Evolutionary conservation across 345 rosid genomes (phyloP), one percentile per base, ranked within the genome.

Genomic region (Moringa oleifera): DNA sequence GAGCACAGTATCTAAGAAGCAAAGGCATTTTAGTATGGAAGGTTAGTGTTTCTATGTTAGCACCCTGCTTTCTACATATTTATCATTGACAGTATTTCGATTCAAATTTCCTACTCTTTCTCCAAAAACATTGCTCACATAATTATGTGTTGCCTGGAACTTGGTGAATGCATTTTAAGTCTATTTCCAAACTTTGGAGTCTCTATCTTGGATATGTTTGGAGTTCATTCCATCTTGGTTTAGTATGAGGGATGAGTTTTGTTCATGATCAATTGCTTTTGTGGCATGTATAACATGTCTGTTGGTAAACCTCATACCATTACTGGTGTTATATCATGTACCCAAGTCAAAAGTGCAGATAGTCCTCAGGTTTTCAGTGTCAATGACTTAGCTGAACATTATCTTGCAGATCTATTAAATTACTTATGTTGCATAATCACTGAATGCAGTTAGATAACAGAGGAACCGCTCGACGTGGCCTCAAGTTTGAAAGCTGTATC

Each of bases 11-110:
- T 73, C 70, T 90, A 59, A 75, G 95, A 68, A 93, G 96, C 86
- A 82, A 76, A 73, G 99, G 99, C 71, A 72, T 93, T 77, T 77
- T 90, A 70, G 97, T 93, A 25, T 93, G 90, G 90, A 93, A 93
- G 98, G 97, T 90, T 61, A 20, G 72, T 58, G 21, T 72, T 55
- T 33, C 47, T 18, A 53, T 47, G 21, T 23, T 54, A 15, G 41
- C 55, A 12, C 36, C 6, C 7, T 59, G 6, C 16, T 8, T 28
- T 28, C 33, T 28, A 28, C 8, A 28, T 28, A 8, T 28, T 28
- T 2, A 28, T 28, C 33, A 3, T 28, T 28, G 33, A 28, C 8
- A 28, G 8, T 28, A 28, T 28, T 28, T 28, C 8, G 33, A 28
- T 28, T 28, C 8, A 28, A 8, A 28, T 28, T 2, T 28, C 3